A percentile compares a stretch with the other conserved stretches of the same genome.
These are phyloP conservation scores for Aureobasidium mangrovei DNA, from an alignment of 2,329 filamentous ascomycete genomes.

Conservation along the genomic window DNA sequence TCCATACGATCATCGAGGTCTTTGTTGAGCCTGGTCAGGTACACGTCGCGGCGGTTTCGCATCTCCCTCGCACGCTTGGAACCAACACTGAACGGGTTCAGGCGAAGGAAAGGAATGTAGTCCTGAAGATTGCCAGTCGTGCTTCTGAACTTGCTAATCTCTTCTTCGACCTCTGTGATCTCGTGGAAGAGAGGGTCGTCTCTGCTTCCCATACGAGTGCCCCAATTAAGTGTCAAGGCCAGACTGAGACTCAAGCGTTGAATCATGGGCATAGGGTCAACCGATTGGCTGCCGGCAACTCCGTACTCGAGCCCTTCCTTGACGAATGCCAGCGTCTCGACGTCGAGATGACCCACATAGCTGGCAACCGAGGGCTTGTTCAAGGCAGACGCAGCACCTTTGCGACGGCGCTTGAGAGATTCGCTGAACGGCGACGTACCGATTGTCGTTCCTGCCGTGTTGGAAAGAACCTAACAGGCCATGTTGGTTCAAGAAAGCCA, in stretches of 20 bases:
- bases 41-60: conserved; percentile 51
- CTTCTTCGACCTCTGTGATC: conserved; percentile 55
- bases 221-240: conserved; percentile 58
- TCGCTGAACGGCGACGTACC: conserved; percentile 60
- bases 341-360: conserved; percentile 53
- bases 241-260: conserved; percentile 56
- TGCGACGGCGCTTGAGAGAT: conserved; percentile 53
- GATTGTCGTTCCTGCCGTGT: conserved; percentile 59
- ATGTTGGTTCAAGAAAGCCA: conserved; percentile 8
- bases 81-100: conserved; percentile 54
- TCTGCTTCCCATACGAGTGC: conserved; percentile 50
- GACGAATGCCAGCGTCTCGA: conserved; percentile 55
- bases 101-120: conserved; percentile 49
- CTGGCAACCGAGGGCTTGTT: conserved; percentile 56
- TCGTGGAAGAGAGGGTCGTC: conserved; percentile 54
- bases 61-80: conserved; percentile 52
- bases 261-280: conserved; percentile 61
- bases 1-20: conserved; percentile 53
- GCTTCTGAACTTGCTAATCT: conserved; percentile 50
- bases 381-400: conserved; percentile 56
- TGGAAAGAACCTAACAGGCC: conserved; percentile 46
- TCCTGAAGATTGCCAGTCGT: conserved; percentile 55
- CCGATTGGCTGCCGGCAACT: conserved; percentile 42
- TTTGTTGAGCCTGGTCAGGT: conserved; percentile 48
- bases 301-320: conserved; percentile 53